These are phyloP conservation scores for Leptodontidium sp. DNA, from an alignment of 2,329 filamentous ascomycete species.

Conservation along the genomic window DNA sequence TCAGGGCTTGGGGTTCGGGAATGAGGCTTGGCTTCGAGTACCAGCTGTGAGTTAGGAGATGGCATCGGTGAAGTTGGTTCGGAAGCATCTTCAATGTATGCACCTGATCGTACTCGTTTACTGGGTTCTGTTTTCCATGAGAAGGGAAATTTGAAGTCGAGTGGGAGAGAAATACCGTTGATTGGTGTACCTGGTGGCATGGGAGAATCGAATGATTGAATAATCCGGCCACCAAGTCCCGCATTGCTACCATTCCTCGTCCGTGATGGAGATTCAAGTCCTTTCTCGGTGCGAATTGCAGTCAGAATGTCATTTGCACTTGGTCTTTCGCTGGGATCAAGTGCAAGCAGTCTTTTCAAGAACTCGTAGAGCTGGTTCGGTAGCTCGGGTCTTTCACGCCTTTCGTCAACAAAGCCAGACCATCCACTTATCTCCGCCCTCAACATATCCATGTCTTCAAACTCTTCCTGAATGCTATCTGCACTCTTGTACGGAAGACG, in stretches of 20 bases:
- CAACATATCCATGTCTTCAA: conserved; percentile 87
- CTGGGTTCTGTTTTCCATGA: conserved; percentile 36
- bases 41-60: conserved; percentile 33
- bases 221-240: conserved; percentile 42
- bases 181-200: conserved; percentile 42
- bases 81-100: conserved; percentile 44
- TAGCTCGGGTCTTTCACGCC: conserved; percentile 78
- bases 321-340: conserved; percentile 79
- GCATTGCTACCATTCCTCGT: conserved; percentile 39
- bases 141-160: conserved; percentile 18
- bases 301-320: conserved; percentile 83
- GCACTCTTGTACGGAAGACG: conserved; percentile 85
- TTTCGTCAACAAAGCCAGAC: conserved; percentile 85
- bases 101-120: conserved; percentile 40
- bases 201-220: conserved; percentile 46
- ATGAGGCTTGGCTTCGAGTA: conserved; percentile 33
- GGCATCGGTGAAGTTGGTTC: conserved; percentile 35
- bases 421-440: conserved; percentile 86
- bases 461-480: conserved; percentile 87
- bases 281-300: conserved; percentile 45
- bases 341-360: conserved; percentile 79
- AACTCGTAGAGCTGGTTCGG: conserved; percentile 87
- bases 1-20: conserved; percentile 12
- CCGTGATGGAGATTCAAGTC: conserved; percentile 43
- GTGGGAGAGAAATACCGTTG: conserved; percentile 35